These are phyloP conservation scores for Zygoascus bituminiphila DNA, from an alignment of 805 yeast genomes.

Conservation along the genomic window DNA sequence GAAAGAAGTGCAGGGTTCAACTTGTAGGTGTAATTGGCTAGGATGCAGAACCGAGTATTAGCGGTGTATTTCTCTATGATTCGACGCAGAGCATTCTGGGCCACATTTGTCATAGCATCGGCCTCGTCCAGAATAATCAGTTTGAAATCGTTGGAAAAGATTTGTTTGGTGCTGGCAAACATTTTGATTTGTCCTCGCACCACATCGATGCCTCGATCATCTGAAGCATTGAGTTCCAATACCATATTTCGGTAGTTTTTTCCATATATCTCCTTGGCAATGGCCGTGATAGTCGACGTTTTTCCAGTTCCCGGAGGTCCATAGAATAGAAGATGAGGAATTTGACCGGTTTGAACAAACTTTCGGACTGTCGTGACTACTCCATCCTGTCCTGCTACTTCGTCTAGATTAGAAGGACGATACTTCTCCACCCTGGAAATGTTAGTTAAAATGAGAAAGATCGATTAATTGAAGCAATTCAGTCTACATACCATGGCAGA, in stretches of 20 bases:
- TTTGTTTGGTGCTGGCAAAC: constrained; percentile 93
- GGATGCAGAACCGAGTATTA: constrained; percentile 89
- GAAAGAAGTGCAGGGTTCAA: constrained; percentile 90
- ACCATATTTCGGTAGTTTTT: constrained; percentile 79
- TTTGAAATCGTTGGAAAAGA: constrained; percentile 70
- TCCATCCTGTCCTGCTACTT: constrained; percentile 85
- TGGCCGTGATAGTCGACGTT: constrained; percentile 79
- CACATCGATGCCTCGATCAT: constrained; percentile 95
- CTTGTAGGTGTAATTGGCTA: constrained; percentile 94
- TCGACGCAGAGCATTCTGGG: constrained; percentile 90
- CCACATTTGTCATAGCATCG: constrained; percentile 95
- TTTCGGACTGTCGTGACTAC: constrained; percentile 77
- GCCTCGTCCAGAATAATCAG: constrained; percentile 92
- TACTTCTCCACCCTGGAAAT: constrained; percentile 77
- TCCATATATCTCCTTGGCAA: constrained; percentile 85
- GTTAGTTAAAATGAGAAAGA: not conserved
- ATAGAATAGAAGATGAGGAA: constrained; percentile 89
- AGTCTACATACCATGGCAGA: constrained; percentile 8
- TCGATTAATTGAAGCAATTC: not conserved
- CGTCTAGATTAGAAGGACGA: constrained; percentile 76
- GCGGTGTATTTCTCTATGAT: constrained; percentile 90
- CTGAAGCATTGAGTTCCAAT: constrained; percentile 89
- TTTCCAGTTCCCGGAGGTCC: constrained; percentile 96
- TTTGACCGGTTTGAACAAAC: constrained; percentile 71
- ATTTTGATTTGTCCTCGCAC: constrained; percentile 96